Conservation (phyloP, 495 filamentous ascomycete genomes). For the Daldinia decipiens region DNA sequence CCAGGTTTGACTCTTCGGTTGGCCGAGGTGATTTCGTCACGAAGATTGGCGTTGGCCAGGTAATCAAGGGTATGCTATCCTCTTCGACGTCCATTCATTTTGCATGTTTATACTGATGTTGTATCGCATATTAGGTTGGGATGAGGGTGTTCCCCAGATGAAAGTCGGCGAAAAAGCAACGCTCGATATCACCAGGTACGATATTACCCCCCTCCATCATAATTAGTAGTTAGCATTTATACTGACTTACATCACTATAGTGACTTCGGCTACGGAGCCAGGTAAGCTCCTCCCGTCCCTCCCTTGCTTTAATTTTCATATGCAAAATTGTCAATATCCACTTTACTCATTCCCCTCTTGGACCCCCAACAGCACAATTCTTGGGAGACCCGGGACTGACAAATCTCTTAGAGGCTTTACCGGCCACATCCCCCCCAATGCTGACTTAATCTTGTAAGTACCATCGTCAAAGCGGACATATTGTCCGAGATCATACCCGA, state of each 20-base stretch:
- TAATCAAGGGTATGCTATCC: conserved; percentile 75
- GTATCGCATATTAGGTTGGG: conserved; percentile 71
- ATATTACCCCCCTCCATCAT: conserved; percentile 15
- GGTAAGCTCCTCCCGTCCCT: conserved; percentile 59
- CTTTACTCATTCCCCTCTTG: conserved; percentile 1
- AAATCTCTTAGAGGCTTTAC: conserved; percentile 67
- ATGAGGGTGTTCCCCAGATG: conserved; percentile 84
- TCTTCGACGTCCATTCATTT: conserved; percentile 1
- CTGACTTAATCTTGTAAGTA: conserved; percentile 68
- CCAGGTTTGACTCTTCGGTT: conserved; percentile 82
- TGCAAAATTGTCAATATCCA: conserved; percentile 7
- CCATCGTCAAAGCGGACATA: conserved; percentile 9
- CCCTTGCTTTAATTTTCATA: neutral
- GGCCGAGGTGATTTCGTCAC: conserved; percentile 71
- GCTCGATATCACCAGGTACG: conserved; percentile 79
- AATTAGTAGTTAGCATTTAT: neutral
- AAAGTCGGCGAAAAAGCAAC: conserved; percentile 82
- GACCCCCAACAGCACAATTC: conserved; percentile 5
- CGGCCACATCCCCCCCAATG: conserved; percentile 66
- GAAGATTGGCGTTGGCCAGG: conserved; percentile 75
- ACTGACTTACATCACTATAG: conserved; percentile 55
- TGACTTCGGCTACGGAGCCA: conserved; percentile 80
- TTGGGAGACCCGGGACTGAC: conserved; percentile 41
- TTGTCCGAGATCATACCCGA: neutral
- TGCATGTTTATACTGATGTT: conserved; percentile 25